A percentile compares a stretch with the other conserved stretches of the same genome.
phyloP scores from a whole-genome alignment of 2,329 filamentous ascomycete species.

The Alternaria panax region DNA sequence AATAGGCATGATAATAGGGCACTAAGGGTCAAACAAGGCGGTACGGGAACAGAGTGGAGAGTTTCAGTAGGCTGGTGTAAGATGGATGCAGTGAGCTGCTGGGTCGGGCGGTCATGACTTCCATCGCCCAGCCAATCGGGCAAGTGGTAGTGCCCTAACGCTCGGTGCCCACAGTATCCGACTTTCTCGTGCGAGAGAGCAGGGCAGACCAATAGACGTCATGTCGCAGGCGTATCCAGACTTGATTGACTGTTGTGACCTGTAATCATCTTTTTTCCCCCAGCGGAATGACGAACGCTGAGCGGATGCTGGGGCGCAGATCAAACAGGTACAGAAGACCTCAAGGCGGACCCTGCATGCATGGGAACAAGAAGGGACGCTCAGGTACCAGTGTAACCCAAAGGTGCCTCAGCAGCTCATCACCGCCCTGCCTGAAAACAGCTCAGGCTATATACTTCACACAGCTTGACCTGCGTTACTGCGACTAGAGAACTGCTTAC shows the following conservation, averaged over 20 bases:
- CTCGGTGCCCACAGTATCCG: constrained; percentile 20
- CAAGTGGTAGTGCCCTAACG: constrained; percentile 17
- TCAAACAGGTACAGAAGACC: constrained; percentile 21
- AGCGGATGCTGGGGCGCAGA: constrained; percentile 11
- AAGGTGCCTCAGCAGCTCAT: constrained; percentile 18
- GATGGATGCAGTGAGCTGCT: constrained; percentile 19
- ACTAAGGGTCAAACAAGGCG: constrained; percentile 22
- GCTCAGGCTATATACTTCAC: constrained; percentile 22
- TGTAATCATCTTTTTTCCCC: not conserved
- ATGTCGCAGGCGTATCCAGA: constrained; percentile 13
- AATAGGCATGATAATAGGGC: constrained; percentile 46
- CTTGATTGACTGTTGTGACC: not conserved
- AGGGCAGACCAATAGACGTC: constrained; percentile 15
- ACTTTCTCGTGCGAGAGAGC: constrained; percentile 12
- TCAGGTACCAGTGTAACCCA: constrained; percentile 40
- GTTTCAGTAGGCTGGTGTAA: constrained; percentile 26
- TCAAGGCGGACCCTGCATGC: constrained; percentile 19
- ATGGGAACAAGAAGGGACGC: constrained; percentile 27
- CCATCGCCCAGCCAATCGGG: constrained; percentile 26
- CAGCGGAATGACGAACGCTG: constrained; percentile 3
- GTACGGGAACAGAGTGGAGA: constrained; percentile 26
- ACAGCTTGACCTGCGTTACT: constrained; percentile 22
- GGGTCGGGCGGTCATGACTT: constrained; percentile 20
- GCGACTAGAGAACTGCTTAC: constrained; percentile 12
- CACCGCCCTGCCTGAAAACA: constrained; percentile 25